Evolutionary conservation across 805 yeast species (phyloP).

Genomic region (Diddensiella santjacobensis): DNA sequence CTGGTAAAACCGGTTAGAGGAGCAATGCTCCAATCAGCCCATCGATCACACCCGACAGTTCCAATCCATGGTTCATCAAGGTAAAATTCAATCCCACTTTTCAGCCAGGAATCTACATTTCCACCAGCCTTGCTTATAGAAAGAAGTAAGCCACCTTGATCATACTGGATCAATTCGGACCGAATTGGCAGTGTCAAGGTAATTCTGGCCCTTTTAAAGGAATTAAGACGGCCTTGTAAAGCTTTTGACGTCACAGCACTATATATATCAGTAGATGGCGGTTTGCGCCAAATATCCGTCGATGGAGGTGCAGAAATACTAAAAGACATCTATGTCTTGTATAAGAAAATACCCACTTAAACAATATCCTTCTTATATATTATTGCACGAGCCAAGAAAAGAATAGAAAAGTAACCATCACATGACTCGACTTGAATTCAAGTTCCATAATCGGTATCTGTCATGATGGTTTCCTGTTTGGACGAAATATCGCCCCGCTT

Average conservation of each 20-base stretch:
- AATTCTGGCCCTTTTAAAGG: slow-evolving; percentile 1
- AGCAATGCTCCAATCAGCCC: slow-evolving; percentile 6
- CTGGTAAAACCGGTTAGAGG: neutral
- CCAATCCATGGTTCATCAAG: slow-evolving; percentile 6
- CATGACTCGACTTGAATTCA: too few relatives aligned
- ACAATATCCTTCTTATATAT: too few relatives aligned
- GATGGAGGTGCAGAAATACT: slow-evolving; percentile 2
- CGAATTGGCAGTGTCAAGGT: neutral
- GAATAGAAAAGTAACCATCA: too few relatives aligned
- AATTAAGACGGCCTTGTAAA: neutral
- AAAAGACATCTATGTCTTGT: too few relatives aligned
- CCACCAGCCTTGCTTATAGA: slow-evolving; percentile 5
- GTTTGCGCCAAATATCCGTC: slow-evolving; percentile 6
- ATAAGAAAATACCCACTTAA: too few relatives aligned
- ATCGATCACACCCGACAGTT: slow-evolving; percentile 5
- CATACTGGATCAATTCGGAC: slow-evolving; percentile 2
- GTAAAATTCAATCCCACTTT: slow-evolving; percentile 3
- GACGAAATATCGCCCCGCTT: too few relatives aligned
- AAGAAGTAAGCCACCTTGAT: slow-evolving; percentile 3
- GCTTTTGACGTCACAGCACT: slow-evolving; percentile 2
- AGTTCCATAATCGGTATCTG: too few relatives aligned
- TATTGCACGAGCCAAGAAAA: too few relatives aligned
- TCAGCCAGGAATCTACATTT: neutral
- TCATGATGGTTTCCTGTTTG: too few relatives aligned
- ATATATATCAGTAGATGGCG: neutral